Percentiles rank a stretch among this genome's conserved stretches.
phyloP scores from a whole-genome alignment of 2,329 filamentous ascomycete genomes.

The Alternaria arbusti region DNA sequence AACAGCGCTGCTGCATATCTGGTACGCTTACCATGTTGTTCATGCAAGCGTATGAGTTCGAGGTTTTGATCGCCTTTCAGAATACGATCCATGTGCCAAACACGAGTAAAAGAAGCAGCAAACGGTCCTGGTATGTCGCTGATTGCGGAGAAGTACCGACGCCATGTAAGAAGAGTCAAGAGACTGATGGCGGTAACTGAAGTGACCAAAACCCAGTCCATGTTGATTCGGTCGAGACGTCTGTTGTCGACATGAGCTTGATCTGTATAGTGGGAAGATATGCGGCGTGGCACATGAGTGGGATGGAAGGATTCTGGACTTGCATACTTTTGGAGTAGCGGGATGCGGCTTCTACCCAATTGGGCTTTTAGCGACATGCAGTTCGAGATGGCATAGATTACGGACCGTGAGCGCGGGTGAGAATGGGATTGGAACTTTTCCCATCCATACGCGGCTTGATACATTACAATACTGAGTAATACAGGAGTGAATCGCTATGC shows the following conservation, averaged over 20 bases:
- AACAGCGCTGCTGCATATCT: background rate
- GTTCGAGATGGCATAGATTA: background rate
- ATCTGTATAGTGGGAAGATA: background rate
- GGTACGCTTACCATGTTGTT: slow-evolving; percentile 46
- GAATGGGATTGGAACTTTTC: no score
- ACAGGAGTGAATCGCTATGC: background rate
- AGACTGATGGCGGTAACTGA: background rate
- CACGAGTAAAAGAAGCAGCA: slow-evolving; percentile 47
- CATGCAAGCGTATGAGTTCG: slow-evolving; percentile 44
- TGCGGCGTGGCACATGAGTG: background rate
- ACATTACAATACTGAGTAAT: background rate
- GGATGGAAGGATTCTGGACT: background rate
- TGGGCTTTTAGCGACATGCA: background rate
- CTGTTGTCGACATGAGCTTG: background rate
- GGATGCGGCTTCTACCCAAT: background rate
- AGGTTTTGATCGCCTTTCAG: slow-evolving; percentile 46
- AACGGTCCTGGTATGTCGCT: slow-evolving; percentile 53
- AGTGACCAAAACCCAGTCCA: background rate
- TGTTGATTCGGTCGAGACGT: background rate
- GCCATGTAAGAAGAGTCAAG: background rate
- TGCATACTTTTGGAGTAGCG: background rate
- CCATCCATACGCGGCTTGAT: no score
- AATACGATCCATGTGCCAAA: slow-evolving; percentile 48
- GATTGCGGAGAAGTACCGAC: slow-evolving; percentile 57
- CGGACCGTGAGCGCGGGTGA: background rate